Base-by-base conservation (phyloP, 202 grass and related monocot species). In the Elaeis oleifera region DNA sequence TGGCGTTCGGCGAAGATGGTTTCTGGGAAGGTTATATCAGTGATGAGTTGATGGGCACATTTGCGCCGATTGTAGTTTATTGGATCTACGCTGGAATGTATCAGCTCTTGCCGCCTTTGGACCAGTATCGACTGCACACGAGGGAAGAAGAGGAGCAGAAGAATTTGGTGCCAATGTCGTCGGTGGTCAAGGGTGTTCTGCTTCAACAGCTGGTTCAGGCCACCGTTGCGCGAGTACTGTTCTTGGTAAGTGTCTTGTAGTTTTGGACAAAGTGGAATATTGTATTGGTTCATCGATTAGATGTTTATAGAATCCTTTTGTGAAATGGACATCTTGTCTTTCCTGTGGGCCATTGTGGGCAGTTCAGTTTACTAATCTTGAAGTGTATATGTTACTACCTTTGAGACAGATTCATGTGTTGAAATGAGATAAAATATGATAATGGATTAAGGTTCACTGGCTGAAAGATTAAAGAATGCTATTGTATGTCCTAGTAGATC, bases 101-200 rank as follows among this genome's bases (percentile, higher is more conserved):
- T 65, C 62, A 52, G 62, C 49, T 51, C 1, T 16, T 65, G 62
- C 48, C 62, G 7, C 23, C 62, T 4, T 19, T 65, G 62, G 62
- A 65, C 49, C 49, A 65, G 44, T 65, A 65, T 16, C 49, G 49
- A 17, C 23, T 65, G 16, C 63, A 65, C 49, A 65, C 49, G 8
- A 65, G 63, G 39, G 53, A 65, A 28, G 63, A 65, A 52, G 23
- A 65, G 49, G 63, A 65, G 20, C 63, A 65, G 63, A 65, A 65
- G 49, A 65, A 65, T 52, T 52, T 28, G 63, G 63, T 65, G 49
- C 49, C 63, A 3, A n/a, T 65, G 19, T 11, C 63, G 4, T 65
- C 49, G 6, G 63, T 65, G 49, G 51, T 65, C 8, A 65, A 52
- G 22, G 49, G 63, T 17, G 49, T 65, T 50, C 20, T 65, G 20